Conservation (phyloP, 768 basidiomycete genomes). For the Termitomyces sp. region DNA sequence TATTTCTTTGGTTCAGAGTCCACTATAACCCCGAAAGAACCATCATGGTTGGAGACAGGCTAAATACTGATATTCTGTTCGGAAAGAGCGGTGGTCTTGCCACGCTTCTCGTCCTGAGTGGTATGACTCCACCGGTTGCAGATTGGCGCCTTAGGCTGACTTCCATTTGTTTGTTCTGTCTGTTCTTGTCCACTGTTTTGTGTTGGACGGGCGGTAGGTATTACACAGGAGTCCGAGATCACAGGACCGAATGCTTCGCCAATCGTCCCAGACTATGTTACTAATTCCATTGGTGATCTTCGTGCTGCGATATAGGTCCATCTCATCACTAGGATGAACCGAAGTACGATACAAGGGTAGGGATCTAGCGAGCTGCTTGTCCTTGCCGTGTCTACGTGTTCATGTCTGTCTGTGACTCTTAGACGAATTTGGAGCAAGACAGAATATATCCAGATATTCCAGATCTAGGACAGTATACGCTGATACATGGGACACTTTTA, state of each 20-base stretch:
- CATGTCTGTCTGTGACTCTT: not conserved
- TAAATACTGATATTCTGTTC: slow-evolving; percentile 95
- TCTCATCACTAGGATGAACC: not conserved
- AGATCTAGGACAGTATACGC: not conserved
- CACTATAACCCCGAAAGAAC: slow-evolving; percentile 82
- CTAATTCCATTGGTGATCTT: slow-evolving; percentile 80
- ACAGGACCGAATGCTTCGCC: slow-evolving; percentile 65
- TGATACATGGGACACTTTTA: not conserved
- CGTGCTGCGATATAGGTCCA: slow-evolving; percentile 27
- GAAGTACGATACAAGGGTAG: not conserved
- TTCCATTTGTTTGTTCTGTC: not conserved
- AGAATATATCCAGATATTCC: not conserved
- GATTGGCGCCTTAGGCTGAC: not conserved
- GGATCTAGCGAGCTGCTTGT: not conserved
- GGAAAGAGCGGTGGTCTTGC: slow-evolving; percentile 82
- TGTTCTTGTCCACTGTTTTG: not conserved
- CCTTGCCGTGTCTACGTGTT: not conserved
- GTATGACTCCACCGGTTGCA: slow-evolving; percentile 30
- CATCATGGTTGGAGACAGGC: slow-evolving; percentile 94
- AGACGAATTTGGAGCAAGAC: not conserved
- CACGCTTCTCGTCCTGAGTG: slow-evolving; percentile 91
- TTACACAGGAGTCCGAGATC: slow-evolving; percentile 72
- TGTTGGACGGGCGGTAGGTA: slow-evolving; percentile 44
- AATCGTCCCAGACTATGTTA: slow-evolving; percentile 80
- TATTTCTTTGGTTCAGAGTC: slow-evolving; percentile 46